Evolutionary conservation across 1,284 basidiomycete genomes (phyloP), one percentile per base, ranked within the genome.

Genomic region (Ceratobasidium sp.): DNA sequence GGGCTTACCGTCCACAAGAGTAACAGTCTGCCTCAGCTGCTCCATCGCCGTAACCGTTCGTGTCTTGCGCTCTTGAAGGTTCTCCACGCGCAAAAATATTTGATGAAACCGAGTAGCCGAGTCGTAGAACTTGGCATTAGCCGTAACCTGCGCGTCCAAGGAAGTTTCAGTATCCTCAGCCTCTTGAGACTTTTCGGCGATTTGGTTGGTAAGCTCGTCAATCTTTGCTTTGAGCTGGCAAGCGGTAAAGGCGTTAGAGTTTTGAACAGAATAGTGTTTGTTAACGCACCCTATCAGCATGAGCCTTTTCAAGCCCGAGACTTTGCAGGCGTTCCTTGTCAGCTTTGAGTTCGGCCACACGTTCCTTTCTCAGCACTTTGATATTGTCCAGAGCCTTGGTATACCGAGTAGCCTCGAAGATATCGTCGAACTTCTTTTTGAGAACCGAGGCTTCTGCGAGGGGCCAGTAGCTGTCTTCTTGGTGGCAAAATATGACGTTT

Each of bases 351-450:
- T 98, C 96, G 3, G 90, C 88, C 0, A 90, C 86, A 16, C 95
- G 90, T 63, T 99, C 98, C 81, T 99, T 99, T 66, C 94, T 88
- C 39, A 98, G 84, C 34, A 82, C 79, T 81, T 97, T 98, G 84
- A 99, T 98, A 54, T 92, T 91, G 78, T 98, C 95, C 1, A 99
- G 86, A 0, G 98, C 98, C 81, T 99, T 99, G 0, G 97, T 98
- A 81, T 97, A 98, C 79, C 95, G 96, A 1, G 97, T 99, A 0
- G 98, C 98, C 81, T 99, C 98, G 79, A 99, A 99, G 77, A 99
- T 99, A 80, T 99, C 98, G 79, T 99, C 98, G 77, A 98, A 98
- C 81, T 98, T 98, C 86, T 98, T 98, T 86, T 99, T 99, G 51
- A 99, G 83, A 0, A 90, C 88, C 0, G 94, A 86, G 0, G 97